phyloP scores from a whole-genome alignment of 495 filamentous ascomycete genomes.

The Tetracladium setigerum region DNA sequence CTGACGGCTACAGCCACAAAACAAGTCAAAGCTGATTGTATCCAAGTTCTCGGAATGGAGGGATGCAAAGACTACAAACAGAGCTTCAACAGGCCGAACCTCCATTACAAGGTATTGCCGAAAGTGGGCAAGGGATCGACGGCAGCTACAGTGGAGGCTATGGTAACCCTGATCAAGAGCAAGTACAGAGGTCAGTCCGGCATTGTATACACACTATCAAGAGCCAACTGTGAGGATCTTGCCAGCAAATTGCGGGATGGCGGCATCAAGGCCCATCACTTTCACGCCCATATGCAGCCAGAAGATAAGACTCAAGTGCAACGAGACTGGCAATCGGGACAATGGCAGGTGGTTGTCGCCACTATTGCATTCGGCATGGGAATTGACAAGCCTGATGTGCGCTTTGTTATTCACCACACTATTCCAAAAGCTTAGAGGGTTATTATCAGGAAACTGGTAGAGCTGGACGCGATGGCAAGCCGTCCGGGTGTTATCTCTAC shows the following conservation, averaged over 20 bases:
- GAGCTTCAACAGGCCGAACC: conserved; percentile 90
- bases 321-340: conserved; percentile 70
- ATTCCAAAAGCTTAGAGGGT: conserved; percentile 91
- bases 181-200: conserved; percentile 67
- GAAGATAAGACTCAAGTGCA: conserved; percentile 61
- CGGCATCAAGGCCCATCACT: conserved; percentile 69
- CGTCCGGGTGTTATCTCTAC: conserved; percentile 83
- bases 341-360: conserved; percentile 86
- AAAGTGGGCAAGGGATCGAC: conserved; percentile 46
- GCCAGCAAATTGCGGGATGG: conserved; percentile 58
- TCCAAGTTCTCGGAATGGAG: conserved; percentile 75
- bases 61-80: conserved; percentile 71
- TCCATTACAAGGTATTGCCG: conserved; percentile 72
- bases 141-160: conserved; percentile 48
- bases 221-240: conserved; percentile 71
- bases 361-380: conserved; percentile 99
- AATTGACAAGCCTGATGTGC: conserved; percentile 93
- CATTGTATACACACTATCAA: conserved; percentile 91
- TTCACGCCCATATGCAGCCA: conserved; percentile 71
- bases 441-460: conserved; percentile 98
- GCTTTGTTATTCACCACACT: conserved; percentile 88
- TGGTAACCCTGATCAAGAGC: conserved; percentile 63
- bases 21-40: conserved; percentile 85
- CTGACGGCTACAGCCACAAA: conserved; percentile 91
- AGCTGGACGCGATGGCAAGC: conserved; percentile 82